These are phyloP conservation scores for Diphasiastrum complanatum DNA, from an alignment of 83 land plant genomes.

Conservation along the genomic window DNA sequence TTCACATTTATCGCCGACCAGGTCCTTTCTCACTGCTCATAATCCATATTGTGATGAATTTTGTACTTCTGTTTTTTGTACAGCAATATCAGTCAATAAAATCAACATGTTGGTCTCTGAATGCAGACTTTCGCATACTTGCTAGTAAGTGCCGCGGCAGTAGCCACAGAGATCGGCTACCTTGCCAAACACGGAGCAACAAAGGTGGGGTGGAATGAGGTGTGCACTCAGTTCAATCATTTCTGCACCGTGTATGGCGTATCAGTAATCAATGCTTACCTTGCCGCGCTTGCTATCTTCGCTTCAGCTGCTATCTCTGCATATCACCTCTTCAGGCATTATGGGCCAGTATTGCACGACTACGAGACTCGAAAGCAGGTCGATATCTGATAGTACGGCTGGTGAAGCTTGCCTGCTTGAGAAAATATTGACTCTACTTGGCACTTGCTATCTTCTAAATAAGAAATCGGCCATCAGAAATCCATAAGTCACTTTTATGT, in stretches of 20 bases:
- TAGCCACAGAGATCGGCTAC: background rate
- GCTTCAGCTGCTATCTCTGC: too few relatives aligned
- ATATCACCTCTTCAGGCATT: too few relatives aligned
- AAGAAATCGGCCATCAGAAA: too few relatives aligned
- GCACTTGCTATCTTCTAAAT: too few relatives aligned
- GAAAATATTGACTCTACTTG: too few relatives aligned
- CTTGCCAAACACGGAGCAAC: background rate
- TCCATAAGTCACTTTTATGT: too few relatives aligned
- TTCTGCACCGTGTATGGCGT: background rate
- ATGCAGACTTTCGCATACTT: slow-evolving; percentile 1
- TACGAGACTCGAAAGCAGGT: too few relatives aligned
- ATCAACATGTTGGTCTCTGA: background rate
- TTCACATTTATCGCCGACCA: too few relatives aligned
- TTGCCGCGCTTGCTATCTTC: too few relatives aligned
- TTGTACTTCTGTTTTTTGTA: background rate
- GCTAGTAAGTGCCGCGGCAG: background rate
- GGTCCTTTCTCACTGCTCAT: background rate
- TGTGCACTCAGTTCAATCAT: background rate
- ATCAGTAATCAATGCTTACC: background rate
- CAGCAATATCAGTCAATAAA: background rate
- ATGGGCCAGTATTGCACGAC: too few relatives aligned
- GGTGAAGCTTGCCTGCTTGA: too few relatives aligned
- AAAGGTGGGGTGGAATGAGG: background rate
- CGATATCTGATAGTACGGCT: too few relatives aligned
- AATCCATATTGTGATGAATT: background rate